Conservation (phyloP, 108 stramenopile genomes). For the Schizochytrium sp. region DNA sequence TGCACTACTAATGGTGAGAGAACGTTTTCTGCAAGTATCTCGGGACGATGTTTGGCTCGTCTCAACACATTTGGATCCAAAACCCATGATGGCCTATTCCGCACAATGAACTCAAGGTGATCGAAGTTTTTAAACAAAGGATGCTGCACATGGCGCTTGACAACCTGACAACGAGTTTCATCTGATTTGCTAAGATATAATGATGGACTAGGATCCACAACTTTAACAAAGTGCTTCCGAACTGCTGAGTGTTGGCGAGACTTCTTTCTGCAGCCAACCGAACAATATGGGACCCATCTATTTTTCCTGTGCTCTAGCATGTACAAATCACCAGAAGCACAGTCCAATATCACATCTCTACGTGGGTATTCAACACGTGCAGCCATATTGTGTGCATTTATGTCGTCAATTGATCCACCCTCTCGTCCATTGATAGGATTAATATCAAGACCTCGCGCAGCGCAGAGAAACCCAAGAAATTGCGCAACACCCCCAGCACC, state of each 20-base stretch:
- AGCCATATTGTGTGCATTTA: neutral
- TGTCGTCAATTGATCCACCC: constrained; percentile 10
- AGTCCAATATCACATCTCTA: constrained; percentile 23
- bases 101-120: neutral
- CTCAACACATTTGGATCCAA: neutral
- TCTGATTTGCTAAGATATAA: constrained; percentile 45
- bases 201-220: neutral
- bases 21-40: neutral
- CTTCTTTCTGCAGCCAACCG: constrained; percentile 10
- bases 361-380: neutral
- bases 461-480: constrained; percentile 16
- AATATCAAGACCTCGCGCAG: neutral
- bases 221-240: neutral
- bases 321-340: constrained; percentile 17
- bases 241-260: neutral
- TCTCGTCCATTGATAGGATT: constrained; percentile 30
- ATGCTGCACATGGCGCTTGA: neutral
- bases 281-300: neutral
- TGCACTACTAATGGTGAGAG: constrained; percentile 10
- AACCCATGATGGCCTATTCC: constrained; percentile 9
- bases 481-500: constrained; percentile 32
- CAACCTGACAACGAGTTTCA: neutral
- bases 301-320: neutral
- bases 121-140: neutral
- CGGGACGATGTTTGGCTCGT: neutral